Evolutionary conservation across 345 rosid genomes (phyloP).

Genomic region (Firmiana major): DNA sequence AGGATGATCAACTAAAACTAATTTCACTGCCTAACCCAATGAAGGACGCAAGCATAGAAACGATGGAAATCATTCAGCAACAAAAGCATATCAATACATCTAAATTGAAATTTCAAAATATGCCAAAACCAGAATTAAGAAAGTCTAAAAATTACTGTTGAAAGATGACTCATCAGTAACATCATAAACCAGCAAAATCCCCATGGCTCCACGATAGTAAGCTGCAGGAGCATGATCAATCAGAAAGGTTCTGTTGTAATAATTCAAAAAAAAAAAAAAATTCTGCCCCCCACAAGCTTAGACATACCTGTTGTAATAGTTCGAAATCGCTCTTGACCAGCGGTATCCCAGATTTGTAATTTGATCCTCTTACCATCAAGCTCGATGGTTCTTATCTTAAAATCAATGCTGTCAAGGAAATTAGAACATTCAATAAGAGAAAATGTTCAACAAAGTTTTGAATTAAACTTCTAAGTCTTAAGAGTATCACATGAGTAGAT

Average conservation of each 20-base stretch:
- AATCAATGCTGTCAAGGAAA: constrained; percentile 68
- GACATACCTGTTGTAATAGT: constrained; percentile 74
- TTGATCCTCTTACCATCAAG: constrained; percentile 91
- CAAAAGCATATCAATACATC: neutral
- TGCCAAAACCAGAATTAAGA: neutral
- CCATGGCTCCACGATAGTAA: constrained; percentile 86
- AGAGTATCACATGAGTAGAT: neutral
- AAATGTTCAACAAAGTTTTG: neutral
- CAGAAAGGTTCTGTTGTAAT: neutral
- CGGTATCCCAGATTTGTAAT: constrained; percentile 96
- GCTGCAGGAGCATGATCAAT: constrained; percentile 34
- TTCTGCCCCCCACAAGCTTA: neutral
- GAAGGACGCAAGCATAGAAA: neutral
- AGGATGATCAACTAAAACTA: neutral
- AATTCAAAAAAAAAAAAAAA: neutral
- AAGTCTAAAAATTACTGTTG: constrained; percentile 43
- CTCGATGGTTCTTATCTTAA: constrained; percentile 92
- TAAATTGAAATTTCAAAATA: neutral
- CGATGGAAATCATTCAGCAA: neutral
- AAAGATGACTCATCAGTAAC: constrained; percentile 83
- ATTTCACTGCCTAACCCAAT: constrained; percentile 3
- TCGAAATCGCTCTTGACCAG: constrained; percentile 94
- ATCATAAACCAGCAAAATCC: constrained; percentile 74
- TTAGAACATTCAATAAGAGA: neutral
- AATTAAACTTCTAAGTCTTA: neutral